Percentiles rank a stretch among this genome's conserved stretches.
These are phyloP conservation scores for Metschnikowia proteae DNA, from an alignment of 805 yeast species.

Conservation along the genomic window DNA sequence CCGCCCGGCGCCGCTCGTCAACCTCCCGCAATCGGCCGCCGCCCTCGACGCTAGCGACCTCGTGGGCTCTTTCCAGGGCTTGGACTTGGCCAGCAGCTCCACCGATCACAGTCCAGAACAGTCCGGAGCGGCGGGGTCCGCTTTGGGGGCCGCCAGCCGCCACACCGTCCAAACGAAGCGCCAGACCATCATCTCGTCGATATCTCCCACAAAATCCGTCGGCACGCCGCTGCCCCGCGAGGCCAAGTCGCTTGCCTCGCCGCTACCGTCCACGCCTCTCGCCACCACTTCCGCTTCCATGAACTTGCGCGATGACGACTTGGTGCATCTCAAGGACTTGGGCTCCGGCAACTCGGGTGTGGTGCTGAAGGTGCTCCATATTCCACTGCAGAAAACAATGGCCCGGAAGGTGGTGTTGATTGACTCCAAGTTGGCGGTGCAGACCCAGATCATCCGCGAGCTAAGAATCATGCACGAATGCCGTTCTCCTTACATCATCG, in stretches of 20 bases:
- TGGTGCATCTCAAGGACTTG: constrained; percentile 68
- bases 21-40: constrained; percentile 14
- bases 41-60: constrained; percentile 2
- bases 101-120: neutral
- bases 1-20: constrained; percentile 32
- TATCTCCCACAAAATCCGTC: constrained; percentile 35
- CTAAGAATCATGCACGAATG: constrained; percentile 89
- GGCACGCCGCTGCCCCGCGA: constrained; percentile 8
- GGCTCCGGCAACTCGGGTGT: constrained; percentile 96
- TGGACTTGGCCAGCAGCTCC: constrained; percentile 7
- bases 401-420: constrained; percentile 86
- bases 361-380: constrained; percentile 82
- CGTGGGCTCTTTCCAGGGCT: constrained; percentile 6
- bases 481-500: constrained; percentile 75
- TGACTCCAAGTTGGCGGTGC: constrained; percentile 74
- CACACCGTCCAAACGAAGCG: constrained; percentile 20
- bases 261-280: constrained; percentile 27
- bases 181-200: constrained; percentile 40
- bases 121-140: constrained; percentile 3
- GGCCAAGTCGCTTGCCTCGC: neutral
- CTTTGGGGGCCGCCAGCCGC: constrained; percentile 4
- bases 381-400: constrained; percentile 83
- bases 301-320: constrained; percentile 49
- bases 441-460: constrained; percentile 83
- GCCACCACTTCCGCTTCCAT: constrained; percentile 30